A percentile compares a stretch with the other conserved stretches of the same genome.
Conservation (phyloP, 1,284 basidiomycete genomes). For the Marasmius tenuissimus region DNA sequence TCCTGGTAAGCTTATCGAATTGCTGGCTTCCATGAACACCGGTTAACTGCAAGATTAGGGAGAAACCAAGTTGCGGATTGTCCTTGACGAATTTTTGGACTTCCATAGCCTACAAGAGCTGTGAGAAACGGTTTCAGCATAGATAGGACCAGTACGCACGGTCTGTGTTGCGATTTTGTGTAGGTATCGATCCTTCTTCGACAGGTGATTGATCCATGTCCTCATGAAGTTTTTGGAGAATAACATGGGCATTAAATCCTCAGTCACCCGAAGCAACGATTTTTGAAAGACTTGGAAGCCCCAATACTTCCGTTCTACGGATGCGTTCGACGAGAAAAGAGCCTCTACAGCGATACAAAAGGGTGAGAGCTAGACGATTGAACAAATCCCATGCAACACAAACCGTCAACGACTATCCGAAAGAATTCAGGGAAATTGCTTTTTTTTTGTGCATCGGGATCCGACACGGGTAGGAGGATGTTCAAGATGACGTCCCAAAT, state of each 20-base stretch:
- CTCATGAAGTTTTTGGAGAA: conserved; percentile 97
- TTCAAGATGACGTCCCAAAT: conserved; percentile 89
- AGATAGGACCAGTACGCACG: conserved; percentile 41
- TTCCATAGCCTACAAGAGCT: conserved; percentile 56
- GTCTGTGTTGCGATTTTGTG: conserved; percentile 86
- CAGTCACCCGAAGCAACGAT: conserved; percentile 69
- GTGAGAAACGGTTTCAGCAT: neutral
- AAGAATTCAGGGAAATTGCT: conserved; percentile 91
- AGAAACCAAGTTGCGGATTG: conserved; percentile 82
- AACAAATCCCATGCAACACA: conserved; percentile 19
- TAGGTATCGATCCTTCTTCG: conserved; percentile 83
- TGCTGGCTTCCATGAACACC: conserved; percentile 85
- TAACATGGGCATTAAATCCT: conserved; percentile 76
- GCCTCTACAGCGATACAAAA: conserved; percentile 57
- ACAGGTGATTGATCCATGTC: conserved; percentile 94
- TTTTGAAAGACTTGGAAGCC: conserved; percentile 92
- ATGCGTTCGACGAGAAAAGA: conserved; percentile 82
- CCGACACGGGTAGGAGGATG: conserved; percentile 58
- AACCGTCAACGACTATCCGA: conserved; percentile 87
- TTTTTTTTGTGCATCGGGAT: conserved; percentile 37
- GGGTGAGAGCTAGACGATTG: conserved; percentile 9
- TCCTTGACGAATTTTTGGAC: conserved; percentile 76
- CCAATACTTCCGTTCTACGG: conserved; percentile 91
- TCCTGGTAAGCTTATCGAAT: conserved; percentile 91
- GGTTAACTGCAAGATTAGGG: conserved; percentile 84